Conservation (phyloP, 495 filamentous ascomycete species). For the Xylaria sp. region DNA sequence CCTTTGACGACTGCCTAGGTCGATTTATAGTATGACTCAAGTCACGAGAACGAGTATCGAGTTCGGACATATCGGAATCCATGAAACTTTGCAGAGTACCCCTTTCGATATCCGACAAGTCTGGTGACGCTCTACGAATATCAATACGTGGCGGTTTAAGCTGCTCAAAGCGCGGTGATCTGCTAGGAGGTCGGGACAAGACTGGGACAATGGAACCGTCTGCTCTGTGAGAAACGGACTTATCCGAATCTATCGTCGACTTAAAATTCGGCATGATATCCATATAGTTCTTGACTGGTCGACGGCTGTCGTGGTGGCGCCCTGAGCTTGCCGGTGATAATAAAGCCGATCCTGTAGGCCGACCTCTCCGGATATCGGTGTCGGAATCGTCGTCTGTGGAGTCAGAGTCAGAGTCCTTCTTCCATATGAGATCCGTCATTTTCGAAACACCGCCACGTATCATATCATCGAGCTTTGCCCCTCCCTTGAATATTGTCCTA, state of each 20-base stretch:
- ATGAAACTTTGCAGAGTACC: slow-evolving; percentile 30
- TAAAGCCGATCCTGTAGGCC: slow-evolving; percentile 36
- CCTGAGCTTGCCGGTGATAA: slow-evolving; percentile 35
- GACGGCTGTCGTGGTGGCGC: slow-evolving; percentile 34
- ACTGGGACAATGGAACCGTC: slow-evolving; percentile 29
- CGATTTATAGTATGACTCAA: slow-evolving; percentile 1
- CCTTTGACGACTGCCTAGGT: slow-evolving; percentile 28
- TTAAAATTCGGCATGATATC: slow-evolving; percentile 52
- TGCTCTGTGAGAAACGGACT: slow-evolving; percentile 23
- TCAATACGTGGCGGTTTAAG: slow-evolving; percentile 70
- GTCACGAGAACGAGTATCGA: slow-evolving; percentile 39
- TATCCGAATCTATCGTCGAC: slow-evolving; percentile 30
- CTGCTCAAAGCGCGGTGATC: slow-evolving; percentile 57
- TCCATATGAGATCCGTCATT: slow-evolving; percentile 57
- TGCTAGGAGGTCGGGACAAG: slow-evolving; percentile 43
- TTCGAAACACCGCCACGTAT: slow-evolving; percentile 57
- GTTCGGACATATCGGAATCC: slow-evolving; percentile 46
- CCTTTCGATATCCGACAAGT: slow-evolving; percentile 42
- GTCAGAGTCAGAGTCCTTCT: slow-evolving; percentile 48
- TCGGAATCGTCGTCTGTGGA: slow-evolving; percentile 53
- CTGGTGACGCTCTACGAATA: slow-evolving; percentile 58
- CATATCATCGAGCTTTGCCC: slow-evolving; percentile 55
- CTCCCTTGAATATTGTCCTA: slow-evolving; percentile 50
- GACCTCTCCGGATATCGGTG: slow-evolving; percentile 42
- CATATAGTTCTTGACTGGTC: slow-evolving; percentile 43